Conservation (phyloP, 2,329 filamentous ascomycete genomes). For the Aspergillus puulaauensis region DNA sequence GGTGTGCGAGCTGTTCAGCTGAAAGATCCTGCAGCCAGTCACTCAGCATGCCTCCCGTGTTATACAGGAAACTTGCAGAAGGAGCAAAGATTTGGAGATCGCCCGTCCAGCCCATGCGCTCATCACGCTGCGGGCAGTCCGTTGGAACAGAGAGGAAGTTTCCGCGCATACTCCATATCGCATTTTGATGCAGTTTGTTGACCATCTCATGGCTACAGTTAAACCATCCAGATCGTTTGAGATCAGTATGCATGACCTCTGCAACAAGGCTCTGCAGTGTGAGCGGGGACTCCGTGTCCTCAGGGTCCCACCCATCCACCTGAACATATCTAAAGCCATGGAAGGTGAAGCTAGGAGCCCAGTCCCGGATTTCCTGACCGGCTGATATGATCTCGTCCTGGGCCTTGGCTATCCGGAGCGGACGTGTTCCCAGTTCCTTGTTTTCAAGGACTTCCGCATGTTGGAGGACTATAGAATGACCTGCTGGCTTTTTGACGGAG, state of each 20-base stretch:
- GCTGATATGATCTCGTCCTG: constrained; percentile 42
- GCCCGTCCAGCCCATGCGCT: constrained; percentile 56
- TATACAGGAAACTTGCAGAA: constrained; percentile 55
- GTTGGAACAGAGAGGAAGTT: constrained; percentile 61
- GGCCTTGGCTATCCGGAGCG: constrained; percentile 47
- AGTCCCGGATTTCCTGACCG: constrained; percentile 30
- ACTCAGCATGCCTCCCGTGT: constrained; percentile 51
- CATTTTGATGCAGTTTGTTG: constrained; percentile 57
- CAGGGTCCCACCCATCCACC: constrained; percentile 18
- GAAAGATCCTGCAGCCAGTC: constrained; percentile 53
- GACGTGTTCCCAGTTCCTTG: constrained; percentile 42
- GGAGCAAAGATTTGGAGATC: constrained; percentile 53
- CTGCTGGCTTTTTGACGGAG: constrained; percentile 12
- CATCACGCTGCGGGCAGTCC: constrained; percentile 59
- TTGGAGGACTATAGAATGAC: constrained; percentile 33
- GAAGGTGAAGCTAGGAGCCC: constrained; percentile 53
- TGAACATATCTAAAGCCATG: constrained; percentile 56
- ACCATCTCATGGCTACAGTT: constrained; percentile 52
- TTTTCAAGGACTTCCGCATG: constrained; percentile 59
- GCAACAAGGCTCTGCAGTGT: constrained; percentile 30
- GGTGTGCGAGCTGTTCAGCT: constrained; percentile 31
- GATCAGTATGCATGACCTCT: constrained; percentile 53
- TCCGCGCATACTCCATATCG: constrained; percentile 57
- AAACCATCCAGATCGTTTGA: constrained; percentile 52
- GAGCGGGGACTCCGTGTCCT: constrained; percentile 6